phyloP scores from a whole-genome alignment of 495 filamentous ascomycete species.

The Parmelia sp. region DNA sequence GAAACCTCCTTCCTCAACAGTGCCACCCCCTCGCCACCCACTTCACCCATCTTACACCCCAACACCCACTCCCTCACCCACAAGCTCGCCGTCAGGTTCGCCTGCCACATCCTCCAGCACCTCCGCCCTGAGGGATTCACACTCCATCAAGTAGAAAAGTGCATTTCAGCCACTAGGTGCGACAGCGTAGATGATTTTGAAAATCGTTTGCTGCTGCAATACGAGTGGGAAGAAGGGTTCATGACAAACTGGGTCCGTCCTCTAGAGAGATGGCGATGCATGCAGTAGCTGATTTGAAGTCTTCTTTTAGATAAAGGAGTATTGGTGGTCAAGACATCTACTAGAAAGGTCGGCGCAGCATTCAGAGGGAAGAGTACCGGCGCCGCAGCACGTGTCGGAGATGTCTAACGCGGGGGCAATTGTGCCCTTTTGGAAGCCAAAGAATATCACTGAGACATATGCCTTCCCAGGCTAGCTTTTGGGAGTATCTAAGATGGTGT shows the following conservation, averaged over 20 bases:
- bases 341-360: background rate
- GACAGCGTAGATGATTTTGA: background rate
- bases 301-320: background rate
- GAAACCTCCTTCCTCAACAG: background rate
- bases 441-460: background rate
- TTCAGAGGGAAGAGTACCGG: background rate
- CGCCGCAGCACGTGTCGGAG: background rate
- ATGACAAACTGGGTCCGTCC: background rate
- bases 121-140: background rate
- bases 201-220: background rate
- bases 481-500: too few species aligned
- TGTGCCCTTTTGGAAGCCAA: too few species aligned
- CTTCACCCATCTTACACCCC: background rate
- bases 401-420: background rate
- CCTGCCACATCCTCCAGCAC: background rate
- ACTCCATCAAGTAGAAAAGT: background rate
- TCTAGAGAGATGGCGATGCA: background rate
- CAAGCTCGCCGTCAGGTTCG: background rate
- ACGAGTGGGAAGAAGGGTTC: background rate
- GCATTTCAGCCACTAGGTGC: background rate
- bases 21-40: too few species aligned
- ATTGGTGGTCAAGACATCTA: background rate
- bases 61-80: background rate
- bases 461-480: too few species aligned
- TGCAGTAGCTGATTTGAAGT: background rate